These are phyloP conservation scores for Holtermannia corniformis DNA, from an alignment of 768 basidiomycete species.

Conservation along the genomic window DNA sequence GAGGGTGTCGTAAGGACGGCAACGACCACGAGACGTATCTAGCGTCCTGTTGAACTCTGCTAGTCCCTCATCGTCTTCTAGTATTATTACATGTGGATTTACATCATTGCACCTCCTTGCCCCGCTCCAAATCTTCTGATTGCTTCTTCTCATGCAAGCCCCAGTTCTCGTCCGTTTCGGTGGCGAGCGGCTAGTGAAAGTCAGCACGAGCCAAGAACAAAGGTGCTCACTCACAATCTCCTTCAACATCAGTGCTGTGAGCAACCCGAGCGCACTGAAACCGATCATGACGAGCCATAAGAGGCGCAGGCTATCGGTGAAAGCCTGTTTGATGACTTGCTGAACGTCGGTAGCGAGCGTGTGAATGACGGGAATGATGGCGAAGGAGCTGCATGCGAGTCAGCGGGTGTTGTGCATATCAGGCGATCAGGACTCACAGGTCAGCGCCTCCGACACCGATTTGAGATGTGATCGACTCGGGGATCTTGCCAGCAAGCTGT, in stretches of 20 bases:
- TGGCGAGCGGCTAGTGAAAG: background rate
- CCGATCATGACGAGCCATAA: background rate
- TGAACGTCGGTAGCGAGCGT: background rate
- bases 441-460: background rate
- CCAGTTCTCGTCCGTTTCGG: background rate
- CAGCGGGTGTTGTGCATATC: too few relatives aligned
- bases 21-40: too few relatives aligned
- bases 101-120: too few relatives aligned
- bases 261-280: background rate
- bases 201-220: background rate
- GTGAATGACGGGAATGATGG: background rate
- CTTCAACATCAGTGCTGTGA: background rate
- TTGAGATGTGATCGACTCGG: background rate
- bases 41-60: too few relatives aligned
- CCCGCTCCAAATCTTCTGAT: too few relatives aligned
- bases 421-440: background rate
- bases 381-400: background rate
- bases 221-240: background rate
- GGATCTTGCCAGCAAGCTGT: background rate
- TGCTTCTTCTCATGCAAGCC: background rate
- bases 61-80: too few relatives aligned
- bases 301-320: background rate
- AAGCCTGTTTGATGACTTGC: background rate
- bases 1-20: too few relatives aligned
- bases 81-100: too few relatives aligned